These are phyloP conservation scores for Didymella lethalis DNA, from an alignment of 2,329 filamentous ascomycete genomes.

Conservation along the genomic window DNA sequence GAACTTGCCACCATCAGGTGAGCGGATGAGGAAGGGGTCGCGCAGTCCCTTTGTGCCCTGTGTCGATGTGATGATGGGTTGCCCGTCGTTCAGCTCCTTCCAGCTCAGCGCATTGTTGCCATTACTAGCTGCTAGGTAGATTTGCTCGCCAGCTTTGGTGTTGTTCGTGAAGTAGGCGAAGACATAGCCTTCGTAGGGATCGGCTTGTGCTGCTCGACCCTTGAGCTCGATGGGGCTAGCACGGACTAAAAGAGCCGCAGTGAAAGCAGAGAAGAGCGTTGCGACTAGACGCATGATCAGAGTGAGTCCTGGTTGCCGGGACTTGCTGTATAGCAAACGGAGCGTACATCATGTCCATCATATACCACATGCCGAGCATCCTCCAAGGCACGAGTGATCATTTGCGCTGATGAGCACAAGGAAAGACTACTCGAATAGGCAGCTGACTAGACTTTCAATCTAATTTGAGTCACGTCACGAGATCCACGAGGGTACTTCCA, in stretches of 20 bases:
- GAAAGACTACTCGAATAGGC: slow-evolving; percentile 13
- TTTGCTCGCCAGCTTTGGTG: slow-evolving; percentile 58
- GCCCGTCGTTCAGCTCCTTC: slow-evolving; percentile 59
- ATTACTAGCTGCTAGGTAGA: slow-evolving; percentile 61
- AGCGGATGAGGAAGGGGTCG: slow-evolving; percentile 63
- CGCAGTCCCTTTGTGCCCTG: slow-evolving; percentile 60
- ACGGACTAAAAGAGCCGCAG: slow-evolving; percentile 8
- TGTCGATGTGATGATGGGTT: slow-evolving; percentile 57
- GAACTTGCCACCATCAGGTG: slow-evolving; percentile 60
- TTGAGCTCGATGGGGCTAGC: slow-evolving; percentile 35
- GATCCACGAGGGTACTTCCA: neutral
- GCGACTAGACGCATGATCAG: slow-evolving; percentile 11
- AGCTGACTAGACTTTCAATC: slow-evolving; percentile 7
- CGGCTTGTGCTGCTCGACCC: slow-evolving; percentile 40
- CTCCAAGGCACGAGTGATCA: neutral
- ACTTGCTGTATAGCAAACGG: neutral
- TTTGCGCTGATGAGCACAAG: slow-evolving; percentile 1
- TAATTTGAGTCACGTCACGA: slow-evolving; percentile 9
- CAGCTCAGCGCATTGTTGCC: slow-evolving; percentile 63
- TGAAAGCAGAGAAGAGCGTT: slow-evolving; percentile 8
- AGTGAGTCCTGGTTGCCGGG: neutral
- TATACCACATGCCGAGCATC: slow-evolving; percentile 9
- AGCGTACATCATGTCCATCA: slow-evolving; percentile 6
- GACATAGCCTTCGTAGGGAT: slow-evolving; percentile 56
- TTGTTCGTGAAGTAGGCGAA: slow-evolving; percentile 63